These are phyloP conservation scores for Trichosanthes cucumerina DNA, from an alignment of 306 rosid genomes.

Conservation along the genomic window DNA sequence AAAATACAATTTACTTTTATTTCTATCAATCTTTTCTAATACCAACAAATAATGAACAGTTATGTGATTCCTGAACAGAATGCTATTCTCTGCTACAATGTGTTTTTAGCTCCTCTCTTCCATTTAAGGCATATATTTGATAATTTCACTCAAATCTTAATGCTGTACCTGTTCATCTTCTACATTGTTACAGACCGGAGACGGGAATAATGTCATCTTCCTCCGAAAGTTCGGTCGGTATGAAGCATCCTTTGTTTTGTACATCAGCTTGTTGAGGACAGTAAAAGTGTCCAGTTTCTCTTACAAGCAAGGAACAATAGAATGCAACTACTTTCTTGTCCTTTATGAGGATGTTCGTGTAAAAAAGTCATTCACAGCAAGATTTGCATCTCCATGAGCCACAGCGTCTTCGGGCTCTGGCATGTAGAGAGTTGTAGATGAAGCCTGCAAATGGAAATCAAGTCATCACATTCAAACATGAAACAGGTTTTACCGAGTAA, in stretches of 20 bases:
- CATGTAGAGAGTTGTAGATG: constrained; percentile 54
- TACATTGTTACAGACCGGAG: constrained; percentile 1
- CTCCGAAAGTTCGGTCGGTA: background rate
- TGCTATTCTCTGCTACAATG: background rate
- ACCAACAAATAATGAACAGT: constrained; percentile 8
- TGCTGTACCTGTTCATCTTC: constrained; percentile 8
- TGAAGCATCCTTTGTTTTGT: background rate
- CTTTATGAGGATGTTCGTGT: constrained; percentile 49
- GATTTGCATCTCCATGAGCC: constrained; percentile 86
- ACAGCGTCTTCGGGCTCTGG: constrained; percentile 96
- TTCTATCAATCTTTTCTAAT: background rate
- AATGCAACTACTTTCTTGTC: constrained; percentile 11
- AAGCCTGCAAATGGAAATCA: constrained; percentile 42
- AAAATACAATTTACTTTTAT: background rate
- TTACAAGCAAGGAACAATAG: constrained; percentile 18
- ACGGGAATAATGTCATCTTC: background rate
- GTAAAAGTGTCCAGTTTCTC: background rate
- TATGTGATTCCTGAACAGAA: background rate
- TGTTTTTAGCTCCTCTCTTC: background rate
- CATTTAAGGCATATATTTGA: background rate
- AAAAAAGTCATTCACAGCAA: constrained; percentile 83
- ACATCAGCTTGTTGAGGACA: constrained; percentile 5
- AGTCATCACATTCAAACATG: background rate
- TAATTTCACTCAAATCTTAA: background rate
- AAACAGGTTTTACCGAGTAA: background rate